Evolutionary conservation across 371 early-diverging fungal species (phyloP).

Genomic region (Mortierella sp.): DNA sequence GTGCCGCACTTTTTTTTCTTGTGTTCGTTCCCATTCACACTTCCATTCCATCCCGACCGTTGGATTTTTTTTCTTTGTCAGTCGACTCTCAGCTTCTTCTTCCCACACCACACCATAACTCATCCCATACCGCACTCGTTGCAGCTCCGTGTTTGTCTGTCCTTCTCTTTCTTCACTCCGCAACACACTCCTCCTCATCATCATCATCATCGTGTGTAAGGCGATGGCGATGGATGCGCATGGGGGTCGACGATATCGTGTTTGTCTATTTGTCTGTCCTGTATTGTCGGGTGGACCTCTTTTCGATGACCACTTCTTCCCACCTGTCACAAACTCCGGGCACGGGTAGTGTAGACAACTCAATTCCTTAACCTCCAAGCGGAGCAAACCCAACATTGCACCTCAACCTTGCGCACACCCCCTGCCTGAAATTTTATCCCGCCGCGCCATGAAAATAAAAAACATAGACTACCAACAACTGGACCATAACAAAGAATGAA

Average conservation of each 20-base stretch:
- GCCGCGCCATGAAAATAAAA: not conserved
- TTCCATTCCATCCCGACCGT: not conserved
- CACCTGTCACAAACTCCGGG: no score
- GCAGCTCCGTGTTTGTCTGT: not conserved
- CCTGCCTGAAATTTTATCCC: not conserved
- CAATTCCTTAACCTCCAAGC: no score
- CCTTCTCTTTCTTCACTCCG: no score
- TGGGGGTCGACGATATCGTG: no score
- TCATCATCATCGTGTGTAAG: constrained; percentile 4
- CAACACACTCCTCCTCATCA: not conserved
- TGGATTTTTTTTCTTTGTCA: not conserved
- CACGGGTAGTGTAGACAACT: no score
- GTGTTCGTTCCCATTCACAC: not conserved
- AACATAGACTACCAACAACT: not conserved
- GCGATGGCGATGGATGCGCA: not conserved
- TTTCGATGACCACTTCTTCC: no score
- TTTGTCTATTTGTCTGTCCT: no score
- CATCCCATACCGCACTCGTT: not conserved
- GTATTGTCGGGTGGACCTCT: no score
- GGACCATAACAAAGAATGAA: constrained; percentile 4
- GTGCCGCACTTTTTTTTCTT: constrained; percentile 3
- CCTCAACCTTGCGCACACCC: no score
- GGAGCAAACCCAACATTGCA: no score
- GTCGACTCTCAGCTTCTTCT: not conserved
- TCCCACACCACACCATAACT: not conserved